Conservation (phyloP, 116 monocot species). For the Papilionanthe hybrid region DNA sequence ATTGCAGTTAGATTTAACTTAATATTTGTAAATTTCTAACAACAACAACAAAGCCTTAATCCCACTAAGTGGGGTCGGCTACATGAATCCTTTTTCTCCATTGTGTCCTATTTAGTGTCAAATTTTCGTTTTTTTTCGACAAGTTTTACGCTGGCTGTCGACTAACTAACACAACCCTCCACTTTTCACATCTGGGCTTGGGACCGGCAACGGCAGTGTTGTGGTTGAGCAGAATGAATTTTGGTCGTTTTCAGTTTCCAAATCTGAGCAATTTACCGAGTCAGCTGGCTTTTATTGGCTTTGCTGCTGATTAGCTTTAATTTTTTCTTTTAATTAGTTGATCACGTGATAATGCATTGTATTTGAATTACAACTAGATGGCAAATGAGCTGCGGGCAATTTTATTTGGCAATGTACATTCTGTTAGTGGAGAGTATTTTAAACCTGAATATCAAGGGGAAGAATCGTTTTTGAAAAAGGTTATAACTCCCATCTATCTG, state of each 20-base stretch:
- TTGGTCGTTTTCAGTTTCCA: neutral
- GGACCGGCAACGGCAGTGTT: no score
- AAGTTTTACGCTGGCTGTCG: no score
- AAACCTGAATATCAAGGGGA: slow-evolving; percentile 45
- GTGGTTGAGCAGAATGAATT: neutral
- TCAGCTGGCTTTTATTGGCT: neutral
- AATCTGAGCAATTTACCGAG: neutral
- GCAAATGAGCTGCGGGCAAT: slow-evolving; percentile 55
- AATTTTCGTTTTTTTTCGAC: no score
- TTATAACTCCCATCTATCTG: slow-evolving; percentile 77
- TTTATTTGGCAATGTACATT: slow-evolving; percentile 40
- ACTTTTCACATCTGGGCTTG: no score
- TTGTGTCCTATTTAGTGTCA: no score
- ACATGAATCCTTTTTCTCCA: no score
- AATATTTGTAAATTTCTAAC: neutral
- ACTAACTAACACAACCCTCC: no score
- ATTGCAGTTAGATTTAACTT: neutral
- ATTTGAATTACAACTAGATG: slow-evolving; percentile 49
- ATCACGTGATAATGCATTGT: neutral
- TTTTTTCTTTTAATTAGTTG: neutral
- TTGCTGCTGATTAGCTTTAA: neutral
- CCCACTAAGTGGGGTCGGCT: no score
- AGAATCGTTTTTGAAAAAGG: slow-evolving; percentile 58
- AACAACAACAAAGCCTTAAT: no score
- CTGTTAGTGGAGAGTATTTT: slow-evolving; percentile 44